phyloP scores from a whole-genome alignment of 1,284 basidiomycete genomes.

The Heterobasidion occidentale region DNA sequence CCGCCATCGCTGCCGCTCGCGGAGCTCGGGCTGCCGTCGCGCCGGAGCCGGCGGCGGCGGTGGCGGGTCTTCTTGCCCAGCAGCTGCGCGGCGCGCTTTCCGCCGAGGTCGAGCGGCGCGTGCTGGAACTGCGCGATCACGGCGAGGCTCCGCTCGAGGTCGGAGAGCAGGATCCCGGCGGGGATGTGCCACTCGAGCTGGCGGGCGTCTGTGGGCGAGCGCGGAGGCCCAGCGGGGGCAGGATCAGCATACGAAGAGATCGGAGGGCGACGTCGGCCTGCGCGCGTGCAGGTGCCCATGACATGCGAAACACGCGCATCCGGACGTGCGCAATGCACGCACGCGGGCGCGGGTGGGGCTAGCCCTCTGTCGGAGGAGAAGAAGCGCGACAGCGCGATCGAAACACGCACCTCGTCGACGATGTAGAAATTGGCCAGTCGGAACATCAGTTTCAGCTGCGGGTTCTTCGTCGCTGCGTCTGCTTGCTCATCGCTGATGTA shows the following conservation, averaged over 20 bases:
- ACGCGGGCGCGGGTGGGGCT: background rate
- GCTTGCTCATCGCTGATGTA: slow-evolving; percentile 67
- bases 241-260: background rate
- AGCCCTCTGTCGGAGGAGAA: background rate
- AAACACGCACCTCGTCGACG: slow-evolving; percentile 44
- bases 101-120: slow-evolving; percentile 67
- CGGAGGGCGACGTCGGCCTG: background rate
- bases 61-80: slow-evolving; percentile 52
- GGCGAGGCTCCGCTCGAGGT: slow-evolving; percentile 55
- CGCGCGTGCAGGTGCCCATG: background rate
- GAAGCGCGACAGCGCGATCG: background rate
- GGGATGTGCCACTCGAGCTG: slow-evolving; percentile 80
- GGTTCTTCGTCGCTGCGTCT: slow-evolving; percentile 69
- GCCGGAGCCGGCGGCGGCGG: slow-evolving; percentile 32
- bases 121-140: slow-evolving; percentile 74
- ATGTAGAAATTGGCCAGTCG: slow-evolving; percentile 61
- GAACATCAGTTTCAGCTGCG: slow-evolving; percentile 78
- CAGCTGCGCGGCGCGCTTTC: slow-evolving; percentile 61
- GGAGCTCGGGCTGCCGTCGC: slow-evolving; percentile 33
- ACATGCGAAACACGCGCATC: too few relatives aligned
- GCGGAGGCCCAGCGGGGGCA: background rate
- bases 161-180: slow-evolving; percentile 49
- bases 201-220: slow-evolving; percentile 35
- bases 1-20: slow-evolving; percentile 21
- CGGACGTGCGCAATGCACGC: too few relatives aligned